These are phyloP conservation scores for Tetrapisispora fleetii DNA, from an alignment of 805 yeast species.

Conservation along the genomic window DNA sequence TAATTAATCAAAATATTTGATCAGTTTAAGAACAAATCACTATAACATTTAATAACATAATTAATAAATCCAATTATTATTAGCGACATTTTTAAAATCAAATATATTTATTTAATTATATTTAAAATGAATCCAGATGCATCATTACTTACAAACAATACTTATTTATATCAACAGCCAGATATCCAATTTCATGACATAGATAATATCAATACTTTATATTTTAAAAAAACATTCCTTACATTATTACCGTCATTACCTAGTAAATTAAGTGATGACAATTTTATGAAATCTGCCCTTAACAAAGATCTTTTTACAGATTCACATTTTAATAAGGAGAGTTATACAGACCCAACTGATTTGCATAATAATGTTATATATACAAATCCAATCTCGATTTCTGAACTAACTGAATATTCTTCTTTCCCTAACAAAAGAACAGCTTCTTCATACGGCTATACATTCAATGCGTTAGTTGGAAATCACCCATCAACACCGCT, in stretches of 20 bases:
- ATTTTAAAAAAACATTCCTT: constrained; percentile 8
- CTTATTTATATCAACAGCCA: not conserved
- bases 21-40: too few species aligned
- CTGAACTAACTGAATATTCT: not conserved
- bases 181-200: not conserved
- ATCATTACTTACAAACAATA: not conserved
- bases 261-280: constrained; percentile 10
- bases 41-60: too few species aligned
- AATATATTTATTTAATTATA: too few species aligned
- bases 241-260: constrained; percentile 15
- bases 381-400: not conserved
- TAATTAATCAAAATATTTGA: too few species aligned
- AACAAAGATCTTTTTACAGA: constrained; percentile 8
- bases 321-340: not conserved
- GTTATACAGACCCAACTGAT: not conserved
- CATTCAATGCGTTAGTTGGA: not conserved
- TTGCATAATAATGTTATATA: not conserved
- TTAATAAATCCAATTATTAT: not conserved
- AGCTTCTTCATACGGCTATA: not conserved
- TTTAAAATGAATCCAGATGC: not conserved
- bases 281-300: constrained; percentile 14
- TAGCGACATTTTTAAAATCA: not conserved
- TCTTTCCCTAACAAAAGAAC: not conserved
- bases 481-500: not conserved
- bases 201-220: not conserved